These are phyloP conservation scores for Monosporozyma aerobia DNA, from an alignment of 805 yeast genomes.

Conservation along the genomic window DNA sequence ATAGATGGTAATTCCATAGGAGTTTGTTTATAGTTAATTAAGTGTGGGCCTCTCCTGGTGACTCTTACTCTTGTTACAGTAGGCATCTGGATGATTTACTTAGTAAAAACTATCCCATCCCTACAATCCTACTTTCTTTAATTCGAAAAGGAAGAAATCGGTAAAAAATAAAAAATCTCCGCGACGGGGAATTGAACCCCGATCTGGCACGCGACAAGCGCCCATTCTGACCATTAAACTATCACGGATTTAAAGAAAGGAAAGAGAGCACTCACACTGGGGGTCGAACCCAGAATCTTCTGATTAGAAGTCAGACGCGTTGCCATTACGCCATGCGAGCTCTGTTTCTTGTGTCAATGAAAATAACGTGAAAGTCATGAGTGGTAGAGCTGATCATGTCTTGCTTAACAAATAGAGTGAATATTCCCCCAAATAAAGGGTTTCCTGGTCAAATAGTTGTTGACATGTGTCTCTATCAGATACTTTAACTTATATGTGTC, in stretches of 20 bases:
- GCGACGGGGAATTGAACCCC: conserved; percentile 12
- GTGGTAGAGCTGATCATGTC: too few species aligned
- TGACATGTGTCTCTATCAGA: too few species aligned
- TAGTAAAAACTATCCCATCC: neutral
- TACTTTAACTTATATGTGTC: too few species aligned
- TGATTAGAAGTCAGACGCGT: conserved; percentile 50
- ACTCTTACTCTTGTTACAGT: neutral
- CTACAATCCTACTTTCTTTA: neutral
- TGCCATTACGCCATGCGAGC: conserved; percentile 50
- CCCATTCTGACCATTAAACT: conserved; percentile 4
- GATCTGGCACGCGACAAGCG: conserved; percentile 5
- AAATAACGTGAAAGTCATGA: too few species aligned
- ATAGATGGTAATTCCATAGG: conserved; percentile 33
- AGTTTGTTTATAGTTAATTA: too few species aligned
- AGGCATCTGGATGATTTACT: neutral
- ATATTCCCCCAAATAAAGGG: too few species aligned
- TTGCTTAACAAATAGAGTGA: too few species aligned
- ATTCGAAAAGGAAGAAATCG: neutral
- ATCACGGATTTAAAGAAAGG: conserved; percentile 5
- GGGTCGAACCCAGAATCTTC: conserved; percentile 51
- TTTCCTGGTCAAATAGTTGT: too few species aligned
- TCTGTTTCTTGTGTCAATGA: conserved; percentile 9
- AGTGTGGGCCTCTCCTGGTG: neutral
- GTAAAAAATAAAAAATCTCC: conserved; percentile 5
- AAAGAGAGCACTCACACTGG: conserved; percentile 39